Evolutionary conservation across 2,329 filamentous ascomycete species (phyloP), one percentile per base, ranked within the genome.

Genomic region (Colletotrichum lupini): DNA sequence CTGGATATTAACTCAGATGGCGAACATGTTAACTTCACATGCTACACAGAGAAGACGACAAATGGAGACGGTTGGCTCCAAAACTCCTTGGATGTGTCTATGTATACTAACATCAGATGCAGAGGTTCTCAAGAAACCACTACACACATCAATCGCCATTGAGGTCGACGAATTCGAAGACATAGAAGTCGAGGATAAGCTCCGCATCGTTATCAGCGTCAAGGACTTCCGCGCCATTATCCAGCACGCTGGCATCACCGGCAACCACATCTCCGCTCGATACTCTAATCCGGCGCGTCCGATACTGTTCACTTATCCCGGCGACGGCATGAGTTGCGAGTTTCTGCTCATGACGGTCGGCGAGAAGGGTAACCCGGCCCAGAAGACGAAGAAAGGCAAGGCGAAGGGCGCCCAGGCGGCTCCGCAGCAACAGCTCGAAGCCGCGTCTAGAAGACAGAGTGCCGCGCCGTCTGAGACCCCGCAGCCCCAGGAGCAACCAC

Each of bases 291-390:
- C 94, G 4, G 90, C 90, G 19, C 89, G 90, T 19, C 94, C 94
- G 1, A 88, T 96, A 79, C 92, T 94, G 77, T 87, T 96, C 72
- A 90, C 87, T 57, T 96, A 96, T 78, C 87, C 88, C 28, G 88
- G 89, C 55, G 91, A 92, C 71, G 93, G 92, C 42, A 86, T 95
- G 37, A 83, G 89, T 49, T 94, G 92, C 81, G 92, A 95, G 76
- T 95, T 95, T 77, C 92, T 95, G 56, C 87, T 96, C 73, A 95
- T 95, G 93, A 96, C 94, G 1, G 91, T 93, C 9, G 94, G 93
- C 16, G 93, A 95, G 76, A 86, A 87, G 71, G 86, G 83, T 32
- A 87, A 86, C 58, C 81, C 85, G 5, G 81, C 80, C 12, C 86
- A 87, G 72, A 88, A 85, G 78, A 84, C 84, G 57, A 88, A 85